Percentiles rank a stretch among this genome's conserved stretches.
phyloP scores from a whole-genome alignment of 768 basidiomycete species.

The Lactarius pseudohatsudake region DNA sequence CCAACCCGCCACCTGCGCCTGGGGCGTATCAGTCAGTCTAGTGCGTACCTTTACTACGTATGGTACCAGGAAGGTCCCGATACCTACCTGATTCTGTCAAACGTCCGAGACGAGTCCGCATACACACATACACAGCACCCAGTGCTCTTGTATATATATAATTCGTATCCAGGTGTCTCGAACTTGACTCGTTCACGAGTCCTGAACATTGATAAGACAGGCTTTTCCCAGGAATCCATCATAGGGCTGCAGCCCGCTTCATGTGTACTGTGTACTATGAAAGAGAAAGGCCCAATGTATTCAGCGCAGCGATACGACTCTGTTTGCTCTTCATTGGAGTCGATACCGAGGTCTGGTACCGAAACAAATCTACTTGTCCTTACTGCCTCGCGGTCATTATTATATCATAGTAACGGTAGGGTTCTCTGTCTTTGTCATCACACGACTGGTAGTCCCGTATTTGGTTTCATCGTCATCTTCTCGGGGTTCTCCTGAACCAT shows the following conservation, averaged over 20 bases:
- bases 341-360: not conserved
- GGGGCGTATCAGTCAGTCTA: slow-evolving; percentile 39
- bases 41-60: not conserved
- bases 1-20: slow-evolving; percentile 31
- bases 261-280: not conserved
- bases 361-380: not conserved
- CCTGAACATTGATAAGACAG: not conserved
- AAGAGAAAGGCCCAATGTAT: not conserved
- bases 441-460: not conserved
- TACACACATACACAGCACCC: not conserved
- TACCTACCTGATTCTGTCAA: slow-evolving; percentile 9
- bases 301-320: not conserved
- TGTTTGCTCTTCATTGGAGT: not conserved
- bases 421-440: not conserved
- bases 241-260: not conserved
- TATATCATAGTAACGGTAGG: too few relatives aligned
- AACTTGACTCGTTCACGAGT: not conserved
- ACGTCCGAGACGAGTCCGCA: not conserved
- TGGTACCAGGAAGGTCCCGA: not conserved
- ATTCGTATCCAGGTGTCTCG: not conserved
- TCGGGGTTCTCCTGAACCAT: not conserved
- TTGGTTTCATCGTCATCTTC: not conserved
- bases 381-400: not conserved
- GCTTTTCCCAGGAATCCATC: not conserved
- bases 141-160: not conserved